Conservation (phyloP, 2,329 filamentous ascomycete genomes). For the Colletotrichum aenigma region DNA sequence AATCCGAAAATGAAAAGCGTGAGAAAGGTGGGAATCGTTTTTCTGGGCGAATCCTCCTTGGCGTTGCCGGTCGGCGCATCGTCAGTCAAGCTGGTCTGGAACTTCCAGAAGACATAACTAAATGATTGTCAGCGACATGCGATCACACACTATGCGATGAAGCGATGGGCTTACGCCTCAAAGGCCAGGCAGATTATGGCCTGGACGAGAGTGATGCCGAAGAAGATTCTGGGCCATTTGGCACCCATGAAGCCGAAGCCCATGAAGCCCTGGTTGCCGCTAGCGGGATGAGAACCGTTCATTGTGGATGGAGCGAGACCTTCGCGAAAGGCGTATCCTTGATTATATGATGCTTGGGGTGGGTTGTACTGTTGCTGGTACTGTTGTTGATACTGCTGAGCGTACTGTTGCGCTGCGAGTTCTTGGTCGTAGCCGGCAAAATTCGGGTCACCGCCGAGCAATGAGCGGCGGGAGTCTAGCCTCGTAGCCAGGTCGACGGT, state of each 20-base stretch:
- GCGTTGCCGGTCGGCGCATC: constrained; percentile 34
- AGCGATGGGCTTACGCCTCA: constrained; percentile 72
- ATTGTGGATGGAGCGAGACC: constrained; percentile 36
- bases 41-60: constrained; percentile 56
- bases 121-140: not conserved
- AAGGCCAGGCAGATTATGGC: constrained; percentile 80
- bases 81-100: constrained; percentile 66
- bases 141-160: not conserved
- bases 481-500: constrained; percentile 39
- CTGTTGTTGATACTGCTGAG: constrained; percentile 25
- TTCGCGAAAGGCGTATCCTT: constrained; percentile 37
- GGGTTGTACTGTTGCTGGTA: constrained; percentile 22
- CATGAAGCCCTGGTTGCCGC: constrained; percentile 18
- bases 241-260: constrained; percentile 77
- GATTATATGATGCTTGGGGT: constrained; percentile 27
- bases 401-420: constrained; percentile 28
- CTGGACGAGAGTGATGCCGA: constrained; percentile 75
- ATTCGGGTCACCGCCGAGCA: constrained; percentile 41
- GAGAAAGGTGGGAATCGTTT: constrained; percentile 91
- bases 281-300: constrained; percentile 25
- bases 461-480: constrained; percentile 44
- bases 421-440: constrained; percentile 29
- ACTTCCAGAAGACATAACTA: constrained; percentile 89
- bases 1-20: constrained; percentile 98
- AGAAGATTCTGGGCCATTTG: constrained; percentile 88